These are phyloP conservation scores for Cadophora gregata DNA, from an alignment of 2,329 filamentous ascomycete species.

Conservation along the genomic window DNA sequence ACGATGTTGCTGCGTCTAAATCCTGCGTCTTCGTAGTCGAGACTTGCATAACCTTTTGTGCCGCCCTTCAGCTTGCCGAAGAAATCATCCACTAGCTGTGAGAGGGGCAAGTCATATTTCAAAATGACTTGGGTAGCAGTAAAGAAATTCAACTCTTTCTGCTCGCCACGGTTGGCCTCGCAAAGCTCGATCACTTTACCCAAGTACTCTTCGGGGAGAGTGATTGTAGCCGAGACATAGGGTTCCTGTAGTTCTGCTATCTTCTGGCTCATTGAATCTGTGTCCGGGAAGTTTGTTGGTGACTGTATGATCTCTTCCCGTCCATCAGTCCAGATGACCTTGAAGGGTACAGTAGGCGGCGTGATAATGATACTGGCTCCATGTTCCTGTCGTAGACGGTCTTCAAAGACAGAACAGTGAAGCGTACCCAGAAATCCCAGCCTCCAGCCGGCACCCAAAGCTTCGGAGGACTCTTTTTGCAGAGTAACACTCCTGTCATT, in stretches of 20 bases:
- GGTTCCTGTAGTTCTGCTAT: constrained; percentile 71
- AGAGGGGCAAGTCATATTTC: constrained; percentile 86
- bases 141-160: constrained; percentile 90
- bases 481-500: constrained; percentile 96
- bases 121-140: constrained; percentile 91
- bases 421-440: constrained; percentile 95
- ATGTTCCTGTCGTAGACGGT: constrained; percentile 91
- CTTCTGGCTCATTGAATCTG: constrained; percentile 55
- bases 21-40: constrained; percentile 96
- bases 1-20: constrained; percentile 81
- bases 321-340: constrained; percentile 80
- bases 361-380: constrained; percentile 96
- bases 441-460: constrained; percentile 91
- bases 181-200: constrained; percentile 95
- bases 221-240: constrained; percentile 83
- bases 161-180: constrained; percentile 85
- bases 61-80: constrained; percentile 95
- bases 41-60: constrained; percentile 92
- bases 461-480: constrained; percentile 93
- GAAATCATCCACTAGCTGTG: constrained; percentile 93
- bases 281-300: constrained; percentile 84
- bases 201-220: constrained; percentile 90
- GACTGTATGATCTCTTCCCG: constrained; percentile 81
- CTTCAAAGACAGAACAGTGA: constrained; percentile 99
- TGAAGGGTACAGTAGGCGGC: constrained; percentile 92